Conservation (phyloP, 2,329 filamentous ascomycete genomes). For the Colletotrichum melonis region DNA sequence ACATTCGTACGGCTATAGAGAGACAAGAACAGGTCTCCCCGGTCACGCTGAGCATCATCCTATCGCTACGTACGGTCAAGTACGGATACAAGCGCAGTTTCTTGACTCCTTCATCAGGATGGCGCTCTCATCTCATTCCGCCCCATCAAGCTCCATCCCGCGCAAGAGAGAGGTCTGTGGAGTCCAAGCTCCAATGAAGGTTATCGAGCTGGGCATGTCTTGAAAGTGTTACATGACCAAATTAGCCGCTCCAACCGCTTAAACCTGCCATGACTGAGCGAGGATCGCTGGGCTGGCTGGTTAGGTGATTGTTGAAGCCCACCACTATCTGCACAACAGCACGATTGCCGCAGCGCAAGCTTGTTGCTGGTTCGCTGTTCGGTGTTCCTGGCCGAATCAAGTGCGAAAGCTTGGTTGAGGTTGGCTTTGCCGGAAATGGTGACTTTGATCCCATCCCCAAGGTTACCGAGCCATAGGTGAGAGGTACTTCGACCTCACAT, state of each 20-base stretch:
- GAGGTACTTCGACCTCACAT: neutral
- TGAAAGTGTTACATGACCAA: slow-evolving; percentile 34
- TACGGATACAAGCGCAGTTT: neutral
- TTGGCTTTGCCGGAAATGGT: neutral
- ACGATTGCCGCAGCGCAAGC: neutral
- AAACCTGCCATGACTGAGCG: slow-evolving; percentile 16
- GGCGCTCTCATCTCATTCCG: neutral
- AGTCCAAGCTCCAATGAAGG: slow-evolving; percentile 28
- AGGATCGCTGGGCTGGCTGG: neutral
- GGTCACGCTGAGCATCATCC: neutral
- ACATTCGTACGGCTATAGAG: slow-evolving; percentile 16
- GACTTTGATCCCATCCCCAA: neutral
- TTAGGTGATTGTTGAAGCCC: neutral
- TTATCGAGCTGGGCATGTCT: slow-evolving; percentile 17
- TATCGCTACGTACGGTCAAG: neutral
- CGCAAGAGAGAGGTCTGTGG: neutral
- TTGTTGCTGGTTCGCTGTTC: neutral
- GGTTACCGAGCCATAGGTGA: neutral
- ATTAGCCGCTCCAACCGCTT: slow-evolving; percentile 37
- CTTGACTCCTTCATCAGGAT: neutral
- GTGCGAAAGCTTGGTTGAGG: neutral
- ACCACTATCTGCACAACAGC: neutral
- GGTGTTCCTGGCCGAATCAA: neutral
- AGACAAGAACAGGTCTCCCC: neutral
- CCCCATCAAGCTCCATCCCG: neutral